Evolutionary conservation across 1,284 basidiomycete genomes (phyloP).

Genomic region (Melampsora larici-populina): DNA sequence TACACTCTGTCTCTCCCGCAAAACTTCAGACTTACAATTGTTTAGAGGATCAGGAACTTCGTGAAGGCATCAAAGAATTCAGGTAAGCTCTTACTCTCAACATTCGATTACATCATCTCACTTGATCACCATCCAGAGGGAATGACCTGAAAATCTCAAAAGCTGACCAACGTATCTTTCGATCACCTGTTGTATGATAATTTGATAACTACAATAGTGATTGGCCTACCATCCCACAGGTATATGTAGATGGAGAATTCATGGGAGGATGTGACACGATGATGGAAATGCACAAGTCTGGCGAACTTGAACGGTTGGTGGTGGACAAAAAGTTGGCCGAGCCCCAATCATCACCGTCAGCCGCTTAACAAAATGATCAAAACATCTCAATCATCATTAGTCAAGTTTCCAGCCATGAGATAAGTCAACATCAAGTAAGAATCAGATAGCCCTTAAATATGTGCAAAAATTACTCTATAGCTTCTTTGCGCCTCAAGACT

Average conservation of each 20-base stretch:
- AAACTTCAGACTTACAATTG: slow-evolving; percentile 87
- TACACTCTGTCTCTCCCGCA: slow-evolving; percentile 75
- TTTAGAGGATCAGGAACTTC: slow-evolving; percentile 76
- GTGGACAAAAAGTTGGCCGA: slow-evolving; percentile 67
- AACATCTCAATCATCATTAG: too few species aligned
- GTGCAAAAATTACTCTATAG: too few species aligned
- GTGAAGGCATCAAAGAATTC: slow-evolving; percentile 88
- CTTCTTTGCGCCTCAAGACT: too few species aligned
- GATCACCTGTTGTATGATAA: slow-evolving; percentile 12
- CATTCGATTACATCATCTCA: slow-evolving; percentile 48
- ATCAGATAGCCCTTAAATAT: too few species aligned
- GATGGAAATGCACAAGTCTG: slow-evolving; percentile 90
- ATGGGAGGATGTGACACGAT: slow-evolving; percentile 95
- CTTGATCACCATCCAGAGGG: neutral
- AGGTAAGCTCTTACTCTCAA: too few species aligned
- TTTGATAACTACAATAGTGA: slow-evolving; percentile 70
- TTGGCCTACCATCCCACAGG: slow-evolving; percentile 96
- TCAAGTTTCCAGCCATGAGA: too few species aligned
- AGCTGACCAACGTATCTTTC: neutral
- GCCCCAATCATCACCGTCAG: neutral
- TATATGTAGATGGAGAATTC: slow-evolving; percentile 92
- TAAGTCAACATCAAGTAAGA: too few species aligned
- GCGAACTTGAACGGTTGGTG: slow-evolving; percentile 82
- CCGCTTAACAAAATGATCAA: too few species aligned
- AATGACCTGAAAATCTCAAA: neutral